Evolutionary conservation across 2,329 filamentous ascomycete genomes (phyloP), one percentile per base, ranked within the genome.

Genomic region (Chaetomiaceae sp.): DNA sequence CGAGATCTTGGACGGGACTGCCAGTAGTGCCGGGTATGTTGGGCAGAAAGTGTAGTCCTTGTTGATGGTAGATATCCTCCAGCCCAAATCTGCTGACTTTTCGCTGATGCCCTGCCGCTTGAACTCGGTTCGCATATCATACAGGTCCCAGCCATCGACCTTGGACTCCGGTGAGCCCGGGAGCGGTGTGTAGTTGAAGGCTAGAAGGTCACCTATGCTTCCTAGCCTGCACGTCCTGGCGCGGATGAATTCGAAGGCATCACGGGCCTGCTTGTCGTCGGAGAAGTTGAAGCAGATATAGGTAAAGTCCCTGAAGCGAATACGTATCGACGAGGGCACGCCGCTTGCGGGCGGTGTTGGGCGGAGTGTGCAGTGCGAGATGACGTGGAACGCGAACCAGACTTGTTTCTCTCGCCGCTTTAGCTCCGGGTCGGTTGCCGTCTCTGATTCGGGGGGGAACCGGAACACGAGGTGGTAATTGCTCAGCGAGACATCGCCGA

Each of bases 361-460:
- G 49, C 88, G 81, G 55, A 91, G 81, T 19, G 78, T 80, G 68
- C 90, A 95, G 60, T 83, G 79, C 33, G 79, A 79, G 59, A 98
- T 88, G 67, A 97, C 90, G 19, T 91, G 90, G 66, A 90, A 98
- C 14, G 93, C 90, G 45, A 97, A 88, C 87, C 91, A 98, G 62
- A 86, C 79, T 66, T 95, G 87, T 52, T 74, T 70, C 39, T 73
- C 42, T 38, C 50, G 48, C 38, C 56, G 54, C 45, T 57, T 58
- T 17, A 51, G 14, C 7, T 38, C 42, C 27, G 53, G 48, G 19
- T 56, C 53, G 39, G 39, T 38, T 6, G 42, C 50, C 38, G 48
- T 48, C 49, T 52, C 46, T 56, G 58, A 54, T 60, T 63, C 38
- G 61, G 67, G 39, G 60, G 61, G 34, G 68, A 72, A 34, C 65